Conservation (phyloP, 2,329 filamentous ascomycete species). For the Hypomyces perniciosus region DNA sequence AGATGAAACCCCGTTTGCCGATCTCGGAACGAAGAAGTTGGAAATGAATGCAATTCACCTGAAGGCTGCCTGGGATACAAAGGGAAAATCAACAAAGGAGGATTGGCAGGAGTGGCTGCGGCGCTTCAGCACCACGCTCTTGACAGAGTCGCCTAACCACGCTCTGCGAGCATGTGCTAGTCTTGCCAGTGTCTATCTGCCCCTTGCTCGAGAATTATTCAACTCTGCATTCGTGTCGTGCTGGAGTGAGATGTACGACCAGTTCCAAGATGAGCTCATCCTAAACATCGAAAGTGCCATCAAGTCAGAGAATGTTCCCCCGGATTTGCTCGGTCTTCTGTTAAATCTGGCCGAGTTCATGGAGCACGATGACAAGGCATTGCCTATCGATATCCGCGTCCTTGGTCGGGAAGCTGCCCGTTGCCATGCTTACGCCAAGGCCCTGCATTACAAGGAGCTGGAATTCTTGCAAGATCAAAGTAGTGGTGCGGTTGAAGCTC, state of each 20-base stretch:
- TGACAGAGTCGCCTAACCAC: conserved; percentile 94
- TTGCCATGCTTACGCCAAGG: conserved; percentile 97
- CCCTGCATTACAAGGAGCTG: conserved; percentile 95
- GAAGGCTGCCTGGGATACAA: conserved; percentile 95
- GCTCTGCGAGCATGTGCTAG: conserved; percentile 89
- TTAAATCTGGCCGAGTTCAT: conserved; percentile 98
- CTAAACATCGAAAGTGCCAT: conserved; percentile 93
- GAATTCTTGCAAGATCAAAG: conserved; percentile 98
- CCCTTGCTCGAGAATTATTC: conserved; percentile 88
- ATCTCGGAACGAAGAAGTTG: conserved; percentile 86
- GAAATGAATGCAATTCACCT: conserved; percentile 97
- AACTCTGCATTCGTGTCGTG: conserved; percentile 99
- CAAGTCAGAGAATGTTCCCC: conserved; percentile 90
- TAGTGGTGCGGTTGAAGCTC: conserved; percentile 86
- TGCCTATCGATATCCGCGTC: conserved; percentile 94
- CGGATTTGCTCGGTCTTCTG: conserved; percentile 87
- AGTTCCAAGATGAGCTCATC: conserved; percentile 94
- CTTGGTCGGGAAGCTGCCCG: conserved; percentile 91
- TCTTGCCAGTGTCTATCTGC: conserved; percentile 84
- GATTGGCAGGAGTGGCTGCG: conserved; percentile 99
- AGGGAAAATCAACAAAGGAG: conserved; percentile 92
- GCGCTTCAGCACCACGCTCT: conserved; percentile 87
- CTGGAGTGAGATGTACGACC: conserved; percentile 96
- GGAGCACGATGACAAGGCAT: conserved; percentile 98
- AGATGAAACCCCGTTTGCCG: conserved; percentile 75